Evolutionary conservation across 2,329 filamentous ascomycete species (phyloP).

Genomic region (Scedosporium apiospermum): DNA sequence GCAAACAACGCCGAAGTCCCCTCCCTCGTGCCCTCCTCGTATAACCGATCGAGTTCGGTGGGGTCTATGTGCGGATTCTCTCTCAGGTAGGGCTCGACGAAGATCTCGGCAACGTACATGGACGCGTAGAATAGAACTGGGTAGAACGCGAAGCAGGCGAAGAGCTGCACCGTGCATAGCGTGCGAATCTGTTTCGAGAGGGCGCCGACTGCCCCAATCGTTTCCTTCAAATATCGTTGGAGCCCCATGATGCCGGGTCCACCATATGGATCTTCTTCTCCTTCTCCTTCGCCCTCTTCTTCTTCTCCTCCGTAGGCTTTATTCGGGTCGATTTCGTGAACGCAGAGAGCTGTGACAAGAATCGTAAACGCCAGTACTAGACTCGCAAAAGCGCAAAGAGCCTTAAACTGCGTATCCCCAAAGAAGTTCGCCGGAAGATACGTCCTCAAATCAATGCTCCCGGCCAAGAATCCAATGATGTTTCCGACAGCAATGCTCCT

Average conservation of each 20-base stretch:
- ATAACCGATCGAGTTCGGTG: constrained; percentile 66
- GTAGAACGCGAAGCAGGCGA: constrained; percentile 92
- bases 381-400: constrained; percentile 77
- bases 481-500: constrained; percentile 80
- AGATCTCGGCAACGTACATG: constrained; percentile 88
- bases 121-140: constrained; percentile 93
- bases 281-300: constrained; percentile 39
- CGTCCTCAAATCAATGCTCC: constrained; percentile 69
- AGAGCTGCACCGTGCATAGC: constrained; percentile 76
- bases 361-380: constrained; percentile 63
- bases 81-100: constrained; percentile 72
- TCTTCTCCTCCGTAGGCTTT: constrained; percentile 47
- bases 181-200: constrained; percentile 74
- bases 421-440: constrained; percentile 58
- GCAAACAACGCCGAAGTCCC: constrained; percentile 84
- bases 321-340: constrained; percentile 69
- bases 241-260: constrained; percentile 36
- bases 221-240: constrained; percentile 67
- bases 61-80: constrained; percentile 69
- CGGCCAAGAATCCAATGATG: constrained; percentile 81
- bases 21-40: constrained; percentile 76
- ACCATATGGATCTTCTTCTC: no score
- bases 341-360: constrained; percentile 55
- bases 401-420: constrained; percentile 84
- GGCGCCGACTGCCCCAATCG: constrained; percentile 66